A percentile compares a stretch with the other conserved stretches of the same genome.
Evolutionary conservation across 768 basidiomycete species (phyloP).

Genomic region (Suillus alpinus): DNA sequence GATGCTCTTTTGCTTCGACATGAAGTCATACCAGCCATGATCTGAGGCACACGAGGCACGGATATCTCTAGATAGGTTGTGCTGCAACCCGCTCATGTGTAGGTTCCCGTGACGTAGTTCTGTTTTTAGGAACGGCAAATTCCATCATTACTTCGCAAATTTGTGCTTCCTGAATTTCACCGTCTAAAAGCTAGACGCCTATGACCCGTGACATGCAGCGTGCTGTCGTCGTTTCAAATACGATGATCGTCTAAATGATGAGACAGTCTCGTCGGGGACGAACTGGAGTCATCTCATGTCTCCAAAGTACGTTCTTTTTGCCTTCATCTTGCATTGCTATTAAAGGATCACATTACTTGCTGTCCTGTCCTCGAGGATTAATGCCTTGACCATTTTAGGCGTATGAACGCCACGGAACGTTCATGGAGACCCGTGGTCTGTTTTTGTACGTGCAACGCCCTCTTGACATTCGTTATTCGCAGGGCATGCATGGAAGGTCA

Average conservation of each 20-base stretch:
- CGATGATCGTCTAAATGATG: background rate
- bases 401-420: background rate
- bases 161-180: background rate
- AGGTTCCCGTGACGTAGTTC: background rate
- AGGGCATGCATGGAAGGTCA: background rate
- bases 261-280: background rate
- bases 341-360: background rate
- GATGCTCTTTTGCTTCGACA: conserved; percentile 1
- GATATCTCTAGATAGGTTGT: background rate
- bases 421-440: background rate
- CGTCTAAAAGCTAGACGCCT: background rate
- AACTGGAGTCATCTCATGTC: background rate
- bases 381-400: background rate
- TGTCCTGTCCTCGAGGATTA: background rate
- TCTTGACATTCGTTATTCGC: background rate
- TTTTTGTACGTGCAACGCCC: background rate
- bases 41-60: conserved; percentile 2
- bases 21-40: conserved; percentile 6
- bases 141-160: background rate
- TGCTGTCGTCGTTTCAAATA: background rate
- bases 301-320: background rate
- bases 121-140: background rate
- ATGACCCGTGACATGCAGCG: background rate
- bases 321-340: background rate
- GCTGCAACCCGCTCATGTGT: background rate